These are phyloP conservation scores for Colletotrichum sojae DNA, from an alignment of 2,329 filamentous ascomycete genomes.

Conservation along the genomic window DNA sequence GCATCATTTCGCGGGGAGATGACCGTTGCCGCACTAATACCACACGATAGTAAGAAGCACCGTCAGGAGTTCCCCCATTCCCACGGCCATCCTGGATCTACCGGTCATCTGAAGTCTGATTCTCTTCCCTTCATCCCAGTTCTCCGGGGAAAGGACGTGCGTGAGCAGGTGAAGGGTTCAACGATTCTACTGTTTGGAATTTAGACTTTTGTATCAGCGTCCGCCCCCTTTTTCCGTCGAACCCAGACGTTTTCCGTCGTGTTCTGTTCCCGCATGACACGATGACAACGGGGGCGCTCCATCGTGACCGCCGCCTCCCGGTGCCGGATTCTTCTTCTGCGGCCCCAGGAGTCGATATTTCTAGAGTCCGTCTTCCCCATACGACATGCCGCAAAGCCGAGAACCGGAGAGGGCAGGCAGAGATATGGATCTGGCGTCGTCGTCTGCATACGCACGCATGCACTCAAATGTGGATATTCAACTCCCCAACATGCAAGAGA, in stretches of 20 bases:
- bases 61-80: too few species aligned
- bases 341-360: conserved; percentile 2
- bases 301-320: neutral
- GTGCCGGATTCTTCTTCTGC: conserved; percentile 1
- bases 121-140: neutral
- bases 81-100: conserved; percentile 15
- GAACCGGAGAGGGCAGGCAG: neutral
- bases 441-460: conserved; percentile 14
- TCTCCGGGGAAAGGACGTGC: conserved; percentile 5
- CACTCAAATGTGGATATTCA: conserved; percentile 17
- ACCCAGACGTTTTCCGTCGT: conserved; percentile 14
- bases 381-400: conserved; percentile 12
- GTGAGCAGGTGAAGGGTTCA: neutral
- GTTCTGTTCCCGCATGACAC: neutral
- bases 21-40: neutral
- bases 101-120: conserved; percentile 21
- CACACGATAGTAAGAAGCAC: too few species aligned
- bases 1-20: conserved; percentile 4
- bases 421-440: neutral
- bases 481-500: neutral
- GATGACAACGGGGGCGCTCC: too few species aligned
- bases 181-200: conserved; percentile 6
- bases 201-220: conserved; percentile 29
- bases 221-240: conserved; percentile 18
- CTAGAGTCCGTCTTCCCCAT: conserved; percentile 22